These are phyloP conservation scores for Parathielavia appendiculata DNA, from an alignment of 495 filamentous ascomycete genomes.

Conservation along the genomic window DNA sequence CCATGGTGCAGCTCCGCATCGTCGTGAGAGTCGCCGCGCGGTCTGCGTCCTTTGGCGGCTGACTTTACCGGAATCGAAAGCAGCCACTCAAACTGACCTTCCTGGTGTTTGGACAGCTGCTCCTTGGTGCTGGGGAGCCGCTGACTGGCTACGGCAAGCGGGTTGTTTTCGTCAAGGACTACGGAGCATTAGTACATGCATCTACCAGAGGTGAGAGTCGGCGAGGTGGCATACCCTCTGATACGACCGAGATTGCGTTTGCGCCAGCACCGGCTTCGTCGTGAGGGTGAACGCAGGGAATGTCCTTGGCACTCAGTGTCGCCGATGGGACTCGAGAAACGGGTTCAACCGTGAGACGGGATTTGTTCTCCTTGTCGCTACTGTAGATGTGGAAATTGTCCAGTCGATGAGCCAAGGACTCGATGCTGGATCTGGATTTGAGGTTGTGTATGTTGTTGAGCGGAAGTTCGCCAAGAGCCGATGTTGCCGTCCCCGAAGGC, in stretches of 20 bases:
- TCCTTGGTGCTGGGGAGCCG: slow-evolving; percentile 34
- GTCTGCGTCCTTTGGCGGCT: slow-evolving; percentile 16
- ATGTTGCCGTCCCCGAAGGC: slow-evolving; percentile 7
- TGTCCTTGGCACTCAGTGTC: slow-evolving; percentile 7
- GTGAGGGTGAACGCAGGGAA: not conserved
- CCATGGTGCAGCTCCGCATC: slow-evolving; percentile 16
- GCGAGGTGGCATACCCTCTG: not conserved
- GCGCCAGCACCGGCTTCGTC: too few species aligned
- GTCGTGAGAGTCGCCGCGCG: slow-evolving; percentile 17
- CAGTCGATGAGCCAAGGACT: slow-evolving; percentile 29
- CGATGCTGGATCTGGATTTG: slow-evolving; percentile 21
- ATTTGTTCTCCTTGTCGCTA: slow-evolving; percentile 24
- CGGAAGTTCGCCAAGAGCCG: slow-evolving; percentile 33
- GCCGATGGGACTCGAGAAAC: not conserved
- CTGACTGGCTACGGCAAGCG: slow-evolving; percentile 33
- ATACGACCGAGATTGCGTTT: not conserved
- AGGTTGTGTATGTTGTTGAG: slow-evolving; percentile 33
- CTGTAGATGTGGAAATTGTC: slow-evolving; percentile 30
- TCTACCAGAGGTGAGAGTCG: not conserved
- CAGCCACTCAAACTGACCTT: slow-evolving; percentile 49
- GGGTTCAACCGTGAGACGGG: not conserved
- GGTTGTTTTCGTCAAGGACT: slow-evolving; percentile 15
- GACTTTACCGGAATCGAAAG: slow-evolving; percentile 32
- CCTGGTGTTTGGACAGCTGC: slow-evolving; percentile 45
- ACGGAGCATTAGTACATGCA: not conserved